Conservation (phyloP, 2,329 filamentous ascomycete species). For the Aspergillus melleus region DNA sequence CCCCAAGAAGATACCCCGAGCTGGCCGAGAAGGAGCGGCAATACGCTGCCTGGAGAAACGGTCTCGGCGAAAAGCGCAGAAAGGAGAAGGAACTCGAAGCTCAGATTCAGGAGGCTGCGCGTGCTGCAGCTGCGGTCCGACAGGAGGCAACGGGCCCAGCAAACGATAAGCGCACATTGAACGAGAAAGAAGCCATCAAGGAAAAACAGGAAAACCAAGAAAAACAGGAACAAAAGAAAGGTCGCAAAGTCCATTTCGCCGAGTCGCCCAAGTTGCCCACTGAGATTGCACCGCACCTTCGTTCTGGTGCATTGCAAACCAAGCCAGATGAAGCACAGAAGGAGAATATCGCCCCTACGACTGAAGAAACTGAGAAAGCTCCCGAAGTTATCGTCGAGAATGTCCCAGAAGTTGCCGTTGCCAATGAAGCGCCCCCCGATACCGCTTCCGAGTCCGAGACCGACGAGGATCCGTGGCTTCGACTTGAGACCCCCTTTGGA, state of each 20-base stretch:
- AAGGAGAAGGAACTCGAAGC: background rate
- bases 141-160: background rate
- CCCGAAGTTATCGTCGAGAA: background rate
- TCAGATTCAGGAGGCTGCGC: background rate
- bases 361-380: background rate
- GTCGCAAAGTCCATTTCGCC: conserved; percentile 13
- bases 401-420: background rate
- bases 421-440: background rate
- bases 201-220: too few relatives aligned
- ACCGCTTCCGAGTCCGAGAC: conserved; percentile 6
- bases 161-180: background rate
- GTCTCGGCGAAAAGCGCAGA: background rate
- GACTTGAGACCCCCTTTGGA: conserved; percentile 22
- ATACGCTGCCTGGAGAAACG: background rate
- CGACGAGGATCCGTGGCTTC: conserved; percentile 22
- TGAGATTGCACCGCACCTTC: conserved; percentile 15
- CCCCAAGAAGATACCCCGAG: conserved; percentile 1
- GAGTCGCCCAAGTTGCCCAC: conserved; percentile 10
- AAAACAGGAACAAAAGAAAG: background rate
- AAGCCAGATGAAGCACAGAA: conserved; percentile 10
- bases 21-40: background rate
- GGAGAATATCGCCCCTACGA: conserved; percentile 16
- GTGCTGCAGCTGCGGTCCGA: background rate
- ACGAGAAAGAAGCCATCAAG: background rate
- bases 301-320: background rate